Base-by-base conservation (phyloP, 2,329 filamentous ascomycete genomes). In the Geosmithia putterillii region DNA sequence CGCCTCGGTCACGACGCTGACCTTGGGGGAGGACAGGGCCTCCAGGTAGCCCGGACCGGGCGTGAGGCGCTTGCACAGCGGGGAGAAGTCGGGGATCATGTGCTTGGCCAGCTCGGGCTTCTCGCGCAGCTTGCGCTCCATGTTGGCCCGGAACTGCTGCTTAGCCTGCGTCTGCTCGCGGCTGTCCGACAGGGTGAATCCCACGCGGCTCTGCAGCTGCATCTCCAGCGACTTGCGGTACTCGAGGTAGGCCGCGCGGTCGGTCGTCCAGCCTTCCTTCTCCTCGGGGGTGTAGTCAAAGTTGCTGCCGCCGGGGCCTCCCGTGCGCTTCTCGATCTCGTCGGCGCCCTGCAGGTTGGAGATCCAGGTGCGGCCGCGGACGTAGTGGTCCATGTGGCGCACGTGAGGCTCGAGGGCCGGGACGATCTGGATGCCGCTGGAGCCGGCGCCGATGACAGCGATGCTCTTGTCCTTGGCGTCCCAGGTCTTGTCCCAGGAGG, bases 381-480 rank as follows among this genome's bases (percentile, higher is more conserved):
- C 55, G 44, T 58, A 60, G 10, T 44, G 42, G 9, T 62, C 57
- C 50, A 69, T 65, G 44, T 65, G 58, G 41, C 59, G 59, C 38
- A 64, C 61, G 23, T 37, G 28, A 12, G 39, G 32, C 7, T 36
- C 39, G 19, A 70, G 63, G 1, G 57, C 57, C 1, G 67, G 66
- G 2, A 71, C 61, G 8, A 75, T 62, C 52, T 75, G 72, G 7
- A 76, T 68, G 10, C 67, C 70, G 12, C 67, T 69, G 19, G 68
- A 67, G 0, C 73, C 73, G n/a, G 54, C 70, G 6, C 73, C 73
- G 40, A 77, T 72, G n/a, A 76, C 57, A 12, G 64, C 71, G 19
- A 73, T 65, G n/a, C 57, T 56, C 50, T 69, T 70, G 23, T 59
- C 63, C 4, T 40, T 25, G 17, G 23, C 44, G 39, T 71, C 62